phyloP scores from a whole-genome alignment of 2,329 filamentous ascomycete genomes.

The Xylariaceae sp. region DNA sequence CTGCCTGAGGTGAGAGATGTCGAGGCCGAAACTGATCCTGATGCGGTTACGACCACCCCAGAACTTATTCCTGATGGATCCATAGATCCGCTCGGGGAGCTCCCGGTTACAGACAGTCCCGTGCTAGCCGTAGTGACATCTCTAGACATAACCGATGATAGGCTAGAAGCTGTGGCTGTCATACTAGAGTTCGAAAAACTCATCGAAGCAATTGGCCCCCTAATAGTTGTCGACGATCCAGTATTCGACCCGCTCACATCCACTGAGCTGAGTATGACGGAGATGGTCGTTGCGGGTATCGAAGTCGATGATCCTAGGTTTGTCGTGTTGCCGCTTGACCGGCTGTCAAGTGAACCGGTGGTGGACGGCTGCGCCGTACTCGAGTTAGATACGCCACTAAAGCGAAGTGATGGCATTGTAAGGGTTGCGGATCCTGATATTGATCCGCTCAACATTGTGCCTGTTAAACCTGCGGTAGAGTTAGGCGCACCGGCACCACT shows the following conservation, averaged over 20 bases:
- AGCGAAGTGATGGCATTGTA: too few species aligned
- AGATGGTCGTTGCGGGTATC: conserved; percentile 1
- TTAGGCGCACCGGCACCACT: too few species aligned
- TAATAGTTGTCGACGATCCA: background rate
- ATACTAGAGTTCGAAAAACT: conserved; percentile 3
- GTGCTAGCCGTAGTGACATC: background rate
- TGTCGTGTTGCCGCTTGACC: background rate
- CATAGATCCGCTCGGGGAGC: background rate
- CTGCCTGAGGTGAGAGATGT: background rate
- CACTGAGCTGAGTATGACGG: background rate
- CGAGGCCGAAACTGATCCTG: background rate
- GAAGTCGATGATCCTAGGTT: background rate
- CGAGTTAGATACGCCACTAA: background rate
- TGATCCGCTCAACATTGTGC: too few species aligned
- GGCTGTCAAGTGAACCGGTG: background rate
- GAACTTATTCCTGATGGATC: conserved; percentile 3
- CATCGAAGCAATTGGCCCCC: background rate
- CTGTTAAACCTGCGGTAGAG: background rate
- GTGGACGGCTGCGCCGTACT: background rate
- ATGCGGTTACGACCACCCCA: background rate
- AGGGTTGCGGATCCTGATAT: too few species aligned
- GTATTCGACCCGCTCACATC: background rate
- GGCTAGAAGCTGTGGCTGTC: background rate
- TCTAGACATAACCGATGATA: background rate
- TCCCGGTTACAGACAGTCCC: background rate